A percentile compares a stretch with the other conserved stretches of the same genome.
phyloP scores from a whole-genome alignment of 768 basidiomycete species.

The Kwoniella europaea region DNA sequence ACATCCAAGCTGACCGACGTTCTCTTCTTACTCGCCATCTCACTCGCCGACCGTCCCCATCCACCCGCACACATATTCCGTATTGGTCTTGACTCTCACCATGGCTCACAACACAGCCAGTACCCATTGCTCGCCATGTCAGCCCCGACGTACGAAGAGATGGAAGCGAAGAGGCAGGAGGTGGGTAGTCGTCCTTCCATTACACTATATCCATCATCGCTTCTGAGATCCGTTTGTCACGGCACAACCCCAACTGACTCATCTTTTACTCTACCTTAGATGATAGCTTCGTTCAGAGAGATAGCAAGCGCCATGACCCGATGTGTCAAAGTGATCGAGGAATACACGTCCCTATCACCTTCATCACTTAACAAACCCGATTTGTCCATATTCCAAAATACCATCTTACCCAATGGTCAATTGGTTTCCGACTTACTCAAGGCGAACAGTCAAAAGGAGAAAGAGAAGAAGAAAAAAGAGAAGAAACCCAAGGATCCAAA shows the following conservation, averaged over 20 bases:
- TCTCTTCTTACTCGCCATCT: not conserved
- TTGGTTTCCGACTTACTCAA: not conserved
- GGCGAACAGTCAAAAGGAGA: slow-evolving; percentile 9
- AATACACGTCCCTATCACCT: slow-evolving; percentile 47
- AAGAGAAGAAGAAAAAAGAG: slow-evolving; percentile 62
- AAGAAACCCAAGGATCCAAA: slow-evolving; percentile 85
- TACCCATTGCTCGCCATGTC: slow-evolving; percentile 23
- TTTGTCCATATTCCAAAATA: slow-evolving; percentile 17
- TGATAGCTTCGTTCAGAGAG: slow-evolving; percentile 54
- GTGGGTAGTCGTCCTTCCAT: slow-evolving; percentile 32
- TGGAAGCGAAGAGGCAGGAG: slow-evolving; percentile 53
- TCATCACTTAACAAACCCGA: slow-evolving; percentile 18
- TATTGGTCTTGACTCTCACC: no score
- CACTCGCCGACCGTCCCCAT: not conserved
- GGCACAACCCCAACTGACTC: not conserved
- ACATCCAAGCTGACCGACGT: not conserved
- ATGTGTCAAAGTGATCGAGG: slow-evolving; percentile 49
- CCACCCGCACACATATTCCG: not conserved
- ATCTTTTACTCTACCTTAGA: slow-evolving; percentile 37
- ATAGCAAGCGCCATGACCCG: slow-evolving; percentile 49
- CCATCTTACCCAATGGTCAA: slow-evolving; percentile 12
- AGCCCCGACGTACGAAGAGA: slow-evolving; percentile 46
- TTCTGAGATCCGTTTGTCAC: not conserved
- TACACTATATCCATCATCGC: not conserved
- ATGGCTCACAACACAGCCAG: not conserved